A percentile compares a stretch with the other conserved stretches of the same genome.
These are phyloP conservation scores for Athelia psychrophila DNA, from an alignment of 1,284 basidiomycete species.

Conservation along the genomic window DNA sequence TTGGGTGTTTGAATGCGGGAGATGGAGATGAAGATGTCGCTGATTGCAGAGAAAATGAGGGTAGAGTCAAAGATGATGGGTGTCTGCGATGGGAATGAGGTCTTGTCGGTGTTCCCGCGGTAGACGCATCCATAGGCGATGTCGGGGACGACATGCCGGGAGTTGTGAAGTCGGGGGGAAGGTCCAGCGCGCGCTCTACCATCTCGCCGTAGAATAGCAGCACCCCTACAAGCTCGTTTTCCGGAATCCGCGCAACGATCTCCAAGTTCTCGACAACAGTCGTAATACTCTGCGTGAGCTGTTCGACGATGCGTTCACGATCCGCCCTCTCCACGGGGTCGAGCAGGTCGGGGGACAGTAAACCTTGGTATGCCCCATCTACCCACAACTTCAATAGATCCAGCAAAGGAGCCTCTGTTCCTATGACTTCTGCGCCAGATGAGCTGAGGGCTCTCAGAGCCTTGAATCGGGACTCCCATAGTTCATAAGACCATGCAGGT, in stretches of 20 bases:
- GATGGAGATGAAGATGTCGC: constrained; percentile 8
- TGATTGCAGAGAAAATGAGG: constrained; percentile 17
- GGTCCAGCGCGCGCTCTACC: constrained; percentile 50
- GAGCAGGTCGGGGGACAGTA: constrained; percentile 35
- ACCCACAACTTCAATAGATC: constrained; percentile 61
- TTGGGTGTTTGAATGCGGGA: constrained; percentile 39
- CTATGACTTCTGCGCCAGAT: constrained; percentile 55
- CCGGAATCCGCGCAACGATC: constrained; percentile 55
- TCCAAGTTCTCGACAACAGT: constrained; percentile 46
- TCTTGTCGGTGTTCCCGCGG: constrained; percentile 23
- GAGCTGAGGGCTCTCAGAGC: constrained; percentile 60
- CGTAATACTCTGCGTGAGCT: constrained; percentile 55
- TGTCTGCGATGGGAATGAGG: constrained; percentile 23
- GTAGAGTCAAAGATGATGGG: constrained; percentile 26
- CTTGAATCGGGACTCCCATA: constrained; percentile 69
- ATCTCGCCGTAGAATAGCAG: constrained; percentile 56
- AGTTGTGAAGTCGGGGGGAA: constrained; percentile 27
- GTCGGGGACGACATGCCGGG: constrained; percentile 23
- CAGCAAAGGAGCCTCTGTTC: constrained; percentile 58
- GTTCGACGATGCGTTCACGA: constrained; percentile 58
- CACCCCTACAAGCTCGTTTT: constrained; percentile 48
- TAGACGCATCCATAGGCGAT: constrained; percentile 20
- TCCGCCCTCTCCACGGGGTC: constrained; percentile 47
- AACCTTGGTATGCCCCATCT: constrained; percentile 54
- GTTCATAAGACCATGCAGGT: constrained; percentile 53